These are phyloP conservation scores for Taiwanofungus camphoratus DNA, from an alignment of 1,284 basidiomycete genomes.

Conservation along the genomic window DNA sequence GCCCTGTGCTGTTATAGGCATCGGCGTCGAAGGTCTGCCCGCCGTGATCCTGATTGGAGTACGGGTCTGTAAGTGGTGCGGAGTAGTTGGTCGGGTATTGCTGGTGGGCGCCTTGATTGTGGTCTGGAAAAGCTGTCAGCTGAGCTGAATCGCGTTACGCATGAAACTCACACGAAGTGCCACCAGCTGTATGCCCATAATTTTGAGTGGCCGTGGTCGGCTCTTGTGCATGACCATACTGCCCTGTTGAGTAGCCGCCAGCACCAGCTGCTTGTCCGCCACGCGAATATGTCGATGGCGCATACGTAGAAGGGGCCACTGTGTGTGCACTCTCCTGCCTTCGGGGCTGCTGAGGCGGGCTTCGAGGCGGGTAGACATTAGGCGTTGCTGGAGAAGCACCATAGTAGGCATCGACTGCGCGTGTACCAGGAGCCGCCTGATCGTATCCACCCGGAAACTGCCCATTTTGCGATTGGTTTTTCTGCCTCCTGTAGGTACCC, in stretches of 20 bases:
- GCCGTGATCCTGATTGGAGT: conserved; percentile 30
- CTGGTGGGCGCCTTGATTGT: conserved; percentile 43
- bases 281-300: conserved; percentile 34
- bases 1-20: conserved; percentile 34
- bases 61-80: conserved; percentile 40
- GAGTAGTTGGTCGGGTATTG: conserved; percentile 43
- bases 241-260: conserved; percentile 11
- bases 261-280: conserved; percentile 13
- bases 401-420: conserved; percentile 73
- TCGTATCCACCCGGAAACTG: conserved; percentile 52
- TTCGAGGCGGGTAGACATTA: conserved; percentile 36
- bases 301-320: conserved; percentile 33
- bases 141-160: too few relatives aligned
- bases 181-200: conserved; percentile 51
- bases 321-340: conserved; percentile 40
- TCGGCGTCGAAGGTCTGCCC: conserved; percentile 33
- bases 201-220: conserved; percentile 30
- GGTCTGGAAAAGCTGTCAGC: conserved; percentile 34
- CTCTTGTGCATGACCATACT: conserved; percentile 27
- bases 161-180: conserved; percentile 46
- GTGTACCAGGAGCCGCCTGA: conserved; percentile 54
- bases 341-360: conserved; percentile 19
- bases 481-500: conserved; percentile 12
- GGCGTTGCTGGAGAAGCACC: conserved; percentile 32
- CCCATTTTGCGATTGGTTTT: too few relatives aligned